These are phyloP conservation scores for Mortierella claussenii DNA, from an alignment of 192 early-diverging fungal species.

Conservation along the genomic window DNA sequence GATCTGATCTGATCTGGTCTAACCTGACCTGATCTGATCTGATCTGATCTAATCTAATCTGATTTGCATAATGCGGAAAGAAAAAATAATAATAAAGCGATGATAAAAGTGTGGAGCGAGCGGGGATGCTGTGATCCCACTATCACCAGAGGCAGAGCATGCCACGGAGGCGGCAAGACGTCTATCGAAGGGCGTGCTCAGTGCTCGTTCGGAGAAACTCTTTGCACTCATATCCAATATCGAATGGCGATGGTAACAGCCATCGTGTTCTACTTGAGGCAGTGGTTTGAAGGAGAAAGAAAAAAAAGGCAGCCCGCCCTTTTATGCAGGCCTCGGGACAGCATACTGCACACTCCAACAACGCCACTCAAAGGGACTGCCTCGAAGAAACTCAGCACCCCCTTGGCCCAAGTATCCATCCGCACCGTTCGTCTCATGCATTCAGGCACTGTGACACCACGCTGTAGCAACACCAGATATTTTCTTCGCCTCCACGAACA, in stretches of 20 bases:
- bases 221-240: slow-evolving; percentile 53
- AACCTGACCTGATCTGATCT: not conserved
- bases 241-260: slow-evolving; percentile 26
- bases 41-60: slow-evolving; percentile 3
- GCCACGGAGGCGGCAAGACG: slow-evolving; percentile 26
- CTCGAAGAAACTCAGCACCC: too few species aligned
- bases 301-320: too few species aligned
- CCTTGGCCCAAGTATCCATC: too few species aligned
- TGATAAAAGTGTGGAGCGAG: slow-evolving; percentile 27
- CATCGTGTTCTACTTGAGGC: slow-evolving; percentile 52
- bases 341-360: too few species aligned
- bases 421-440: too few species aligned
- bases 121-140: slow-evolving; percentile 21
- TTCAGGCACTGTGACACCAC: too few species aligned
- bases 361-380: too few species aligned
- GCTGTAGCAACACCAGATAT: too few species aligned
- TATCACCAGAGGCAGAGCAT: slow-evolving; percentile 52
- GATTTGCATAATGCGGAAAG: not conserved
- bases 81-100: not conserved
- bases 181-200: slow-evolving; percentile 52
- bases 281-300: slow-evolving; percentile 19
- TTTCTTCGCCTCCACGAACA: too few species aligned
- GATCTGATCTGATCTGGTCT: slow-evolving; percentile 8
- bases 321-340: too few species aligned
- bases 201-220: slow-evolving; percentile 19